A percentile compares a stretch with the other conserved stretches of the same genome.
These are phyloP conservation scores for Ogataea naganishii DNA, from an alignment of 805 yeast species.

Conservation along the genomic window DNA sequence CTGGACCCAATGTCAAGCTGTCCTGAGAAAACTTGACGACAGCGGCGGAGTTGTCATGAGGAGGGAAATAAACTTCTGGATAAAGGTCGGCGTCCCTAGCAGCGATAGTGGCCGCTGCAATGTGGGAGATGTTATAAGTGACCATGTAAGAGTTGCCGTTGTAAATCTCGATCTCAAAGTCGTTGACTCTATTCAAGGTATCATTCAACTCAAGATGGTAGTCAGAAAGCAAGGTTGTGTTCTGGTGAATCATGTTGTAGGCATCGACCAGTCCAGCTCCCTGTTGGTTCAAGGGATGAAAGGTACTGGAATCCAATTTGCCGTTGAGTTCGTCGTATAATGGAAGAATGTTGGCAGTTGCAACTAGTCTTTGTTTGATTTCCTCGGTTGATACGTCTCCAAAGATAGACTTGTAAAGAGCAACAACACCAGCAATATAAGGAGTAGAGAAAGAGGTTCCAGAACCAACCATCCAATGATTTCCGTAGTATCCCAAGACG, in stretches of 20 bases:
- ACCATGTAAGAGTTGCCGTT: conserved; percentile 6
- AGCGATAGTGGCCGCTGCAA: conserved; percentile 5
- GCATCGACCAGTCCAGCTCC: conserved; percentile 14
- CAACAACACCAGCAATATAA: conserved; percentile 11
- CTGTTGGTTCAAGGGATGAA: conserved; percentile 11
- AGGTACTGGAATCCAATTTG: conserved; percentile 1
- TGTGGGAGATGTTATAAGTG: conserved; percentile 3
- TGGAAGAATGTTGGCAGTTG: conserved; percentile 3
- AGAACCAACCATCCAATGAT: conserved; percentile 4
- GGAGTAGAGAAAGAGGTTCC: conserved; percentile 14
- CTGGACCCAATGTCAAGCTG: conserved; percentile 4
- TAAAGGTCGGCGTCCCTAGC: conserved; percentile 1
- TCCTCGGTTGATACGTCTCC: conserved; percentile 4
- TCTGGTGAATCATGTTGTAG: conserved; percentile 6
- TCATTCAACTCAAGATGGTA: conserved; percentile 7
- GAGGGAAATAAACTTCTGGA: conserved; percentile 4
- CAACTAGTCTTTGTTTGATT: conserved; percentile 3
- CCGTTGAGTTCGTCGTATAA: conserved; percentile 1
- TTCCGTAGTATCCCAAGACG: conserved; percentile 7
- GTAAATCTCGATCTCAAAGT: conserved; percentile 6
- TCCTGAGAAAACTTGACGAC: conserved; percentile 3
- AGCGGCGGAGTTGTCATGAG: conserved; percentile 6
- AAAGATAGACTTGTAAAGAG: conserved; percentile 6
- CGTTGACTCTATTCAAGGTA: conserved; percentile 7
- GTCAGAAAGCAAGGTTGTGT: conserved; percentile 6